These are phyloP conservation scores for Aureobasidium musti DNA, from an alignment of 2,329 filamentous ascomycete genomes.

Conservation along the genomic window DNA sequence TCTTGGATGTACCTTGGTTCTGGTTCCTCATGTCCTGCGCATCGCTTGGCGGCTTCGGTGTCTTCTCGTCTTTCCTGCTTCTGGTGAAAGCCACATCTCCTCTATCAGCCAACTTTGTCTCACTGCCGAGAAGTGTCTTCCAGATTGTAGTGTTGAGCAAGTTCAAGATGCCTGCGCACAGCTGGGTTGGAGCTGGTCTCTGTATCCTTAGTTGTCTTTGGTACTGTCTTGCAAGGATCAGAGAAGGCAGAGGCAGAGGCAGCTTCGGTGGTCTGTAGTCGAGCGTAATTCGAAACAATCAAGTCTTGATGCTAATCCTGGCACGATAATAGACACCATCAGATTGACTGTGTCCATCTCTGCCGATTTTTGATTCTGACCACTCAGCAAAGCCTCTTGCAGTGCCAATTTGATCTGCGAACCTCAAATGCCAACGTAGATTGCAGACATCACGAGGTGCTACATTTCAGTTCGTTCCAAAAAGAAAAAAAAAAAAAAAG, in stretches of 20 bases:
- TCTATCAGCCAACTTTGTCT: conserved; percentile 54
- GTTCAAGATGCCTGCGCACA: conserved; percentile 53
- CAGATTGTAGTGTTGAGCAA: conserved; percentile 52
- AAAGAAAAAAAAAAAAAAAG: no score
- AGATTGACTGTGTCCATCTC: neutral
- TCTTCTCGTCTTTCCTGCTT: conserved; percentile 53
- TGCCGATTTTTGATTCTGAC: neutral
- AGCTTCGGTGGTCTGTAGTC: neutral
- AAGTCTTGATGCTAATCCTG: no score
- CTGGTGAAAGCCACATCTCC: conserved; percentile 55
- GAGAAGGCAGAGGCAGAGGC: conserved; percentile 40
- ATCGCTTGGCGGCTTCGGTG: conserved; percentile 51
- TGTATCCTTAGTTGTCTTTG: conserved; percentile 55
- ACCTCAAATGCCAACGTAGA: conserved; percentile 59
- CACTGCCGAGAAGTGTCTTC: conserved; percentile 52
- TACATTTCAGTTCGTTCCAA: no score
- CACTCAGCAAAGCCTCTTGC: conserved; percentile 44
- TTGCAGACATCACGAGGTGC: no score
- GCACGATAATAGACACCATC: no score
- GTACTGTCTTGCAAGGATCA: conserved; percentile 50
- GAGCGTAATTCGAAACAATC: neutral
- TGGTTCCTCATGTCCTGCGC: conserved; percentile 57
- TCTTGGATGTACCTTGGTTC: conserved; percentile 58
- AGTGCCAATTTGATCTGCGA: conserved; percentile 60
- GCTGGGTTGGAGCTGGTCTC: conserved; percentile 55